Base-by-base conservation (phyloP, 2,329 filamentous ascomycete species). In the Colletotrichum tropicicola region DNA sequence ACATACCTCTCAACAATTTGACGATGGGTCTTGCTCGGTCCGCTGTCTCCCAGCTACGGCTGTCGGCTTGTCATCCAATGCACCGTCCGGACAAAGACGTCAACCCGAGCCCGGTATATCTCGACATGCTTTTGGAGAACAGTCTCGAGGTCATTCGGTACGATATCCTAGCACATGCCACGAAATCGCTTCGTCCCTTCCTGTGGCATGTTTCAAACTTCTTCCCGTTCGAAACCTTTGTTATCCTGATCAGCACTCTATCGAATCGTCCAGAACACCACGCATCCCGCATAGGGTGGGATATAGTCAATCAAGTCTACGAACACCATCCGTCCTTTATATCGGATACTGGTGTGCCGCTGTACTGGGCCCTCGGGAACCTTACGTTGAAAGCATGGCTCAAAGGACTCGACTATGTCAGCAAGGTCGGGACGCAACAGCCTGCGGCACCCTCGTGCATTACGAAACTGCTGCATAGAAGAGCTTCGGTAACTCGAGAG, bases 211-310 rank as follows among this genome's bases (percentile, higher is more conserved):
- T 82, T 70, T 79, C 81, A 53, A 75, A 77, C 17, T 82, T 86
- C 69, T 87, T 89, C 71, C 85, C 87, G 68, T 74, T 84, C 51
- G 86, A 87, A 60, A 75, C 87, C 15, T 84, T 88, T 62, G 76
- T 83, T 27, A 86, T 86, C 69, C 78, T 87, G 70, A 80, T 83
- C 0, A 83, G 83, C 3, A 83, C 87, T 69, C 78, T 89, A 13
- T 81, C 79, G 60, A 77, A 80, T 15, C 81, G 83, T 23, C 80
- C 78, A 0, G 76, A 75, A 2, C 84, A 84, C 5, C 73, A 71
- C 6, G 74, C 87, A 6, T 81, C 85, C 8, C 85, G 87, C 45
- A 78, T 81, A 19, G 86, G 82, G 1, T 89, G 86, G 86, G 69
- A 68, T 4, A 74, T 79, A n/a, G 73, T 87, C 6, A 77, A 82